Conservation (phyloP, 2,329 filamentous ascomycete genomes). For the Aspergillus novoparasiticus region DNA sequence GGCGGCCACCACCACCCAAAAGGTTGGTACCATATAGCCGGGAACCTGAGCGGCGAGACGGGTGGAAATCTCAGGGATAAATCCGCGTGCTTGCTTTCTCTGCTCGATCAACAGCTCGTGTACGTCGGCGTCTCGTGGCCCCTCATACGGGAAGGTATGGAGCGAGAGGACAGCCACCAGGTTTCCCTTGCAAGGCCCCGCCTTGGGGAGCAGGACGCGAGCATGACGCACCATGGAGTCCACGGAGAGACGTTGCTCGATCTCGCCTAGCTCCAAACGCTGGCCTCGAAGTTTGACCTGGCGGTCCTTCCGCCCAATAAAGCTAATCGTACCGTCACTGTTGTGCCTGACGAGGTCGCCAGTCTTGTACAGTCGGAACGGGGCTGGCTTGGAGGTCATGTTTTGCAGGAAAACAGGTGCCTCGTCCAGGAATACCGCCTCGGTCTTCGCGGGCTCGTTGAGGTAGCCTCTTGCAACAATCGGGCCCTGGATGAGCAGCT, state of each 20-base stretch:
- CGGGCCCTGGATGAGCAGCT: slow-evolving; percentile 17
- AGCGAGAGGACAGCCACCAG: not conserved
- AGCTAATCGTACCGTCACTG: slow-evolving; percentile 14
- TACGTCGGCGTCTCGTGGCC: not conserved
- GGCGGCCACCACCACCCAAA: not conserved
- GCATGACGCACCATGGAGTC: not conserved
- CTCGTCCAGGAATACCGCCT: slow-evolving; percentile 9
- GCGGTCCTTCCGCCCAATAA: slow-evolving; percentile 16
- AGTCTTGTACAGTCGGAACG: slow-evolving; percentile 14
- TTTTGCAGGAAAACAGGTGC: not conserved
- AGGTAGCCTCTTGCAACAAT: slow-evolving; percentile 17
- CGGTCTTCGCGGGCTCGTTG: slow-evolving; percentile 13
- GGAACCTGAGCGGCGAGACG: not conserved
- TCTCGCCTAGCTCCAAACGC: slow-evolving; percentile 19
- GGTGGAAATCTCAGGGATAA: not conserved
- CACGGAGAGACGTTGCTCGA: slow-evolving; percentile 11
- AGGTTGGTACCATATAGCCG: slow-evolving; percentile 6
- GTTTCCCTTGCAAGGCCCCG: not conserved
- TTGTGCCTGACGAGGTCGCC: slow-evolving; percentile 19
- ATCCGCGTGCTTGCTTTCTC: not conserved
- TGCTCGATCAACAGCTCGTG: not conserved
- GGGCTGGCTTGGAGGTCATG: slow-evolving; percentile 3
- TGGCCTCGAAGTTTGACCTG: slow-evolving; percentile 21
- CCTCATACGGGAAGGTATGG: not conserved
- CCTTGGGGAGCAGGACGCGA: not conserved